Percentiles rank a stretch among this genome's conserved stretches.
Conservation (phyloP, 768 basidiomycete species). For the Coprinopsis sp. region DNA sequence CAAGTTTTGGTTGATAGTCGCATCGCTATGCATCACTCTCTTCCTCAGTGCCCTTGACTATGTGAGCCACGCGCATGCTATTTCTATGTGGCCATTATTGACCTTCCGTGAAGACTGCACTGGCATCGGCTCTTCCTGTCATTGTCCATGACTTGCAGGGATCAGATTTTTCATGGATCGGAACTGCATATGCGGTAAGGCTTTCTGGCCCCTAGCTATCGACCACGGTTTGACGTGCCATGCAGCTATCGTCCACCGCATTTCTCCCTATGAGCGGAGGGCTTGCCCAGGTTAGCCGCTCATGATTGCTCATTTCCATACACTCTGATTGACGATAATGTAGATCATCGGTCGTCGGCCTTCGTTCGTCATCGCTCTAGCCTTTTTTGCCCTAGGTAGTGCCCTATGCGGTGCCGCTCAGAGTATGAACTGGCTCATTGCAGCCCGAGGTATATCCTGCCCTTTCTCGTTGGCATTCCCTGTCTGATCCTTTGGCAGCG, state of each 20-base stretch:
- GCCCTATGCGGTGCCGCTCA: constrained; percentile 39
- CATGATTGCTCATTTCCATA: not conserved
- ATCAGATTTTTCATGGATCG: constrained; percentile 40
- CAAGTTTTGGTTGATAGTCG: too few relatives aligned
- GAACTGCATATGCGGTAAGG: constrained; percentile 30
- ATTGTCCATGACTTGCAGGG: constrained; percentile 28
- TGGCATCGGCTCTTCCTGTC: constrained; percentile 22
- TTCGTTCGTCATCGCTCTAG: constrained; percentile 25
- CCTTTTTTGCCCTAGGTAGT: constrained; percentile 40
- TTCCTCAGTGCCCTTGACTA: too few relatives aligned
- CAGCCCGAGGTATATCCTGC: constrained; percentile 26
- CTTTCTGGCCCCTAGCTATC: not conserved
- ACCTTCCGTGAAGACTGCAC: too few relatives aligned
- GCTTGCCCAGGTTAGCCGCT: not conserved
- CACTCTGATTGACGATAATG: not conserved
- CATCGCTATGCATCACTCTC: too few relatives aligned
- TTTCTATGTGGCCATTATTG: too few relatives aligned
- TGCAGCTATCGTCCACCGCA: constrained; percentile 33
- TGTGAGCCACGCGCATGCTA: too few relatives aligned
- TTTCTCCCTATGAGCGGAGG: constrained; percentile 34
- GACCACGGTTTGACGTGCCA: not conserved
- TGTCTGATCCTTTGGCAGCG: constrained; percentile 16
- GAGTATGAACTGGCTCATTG: constrained; percentile 40
- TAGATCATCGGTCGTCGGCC: constrained; percentile 37
- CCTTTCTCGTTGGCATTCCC: too few relatives aligned